phyloP scores from a whole-genome alignment of 2,329 filamentous ascomycete species.

The Corinectria fuckeliana region DNA sequence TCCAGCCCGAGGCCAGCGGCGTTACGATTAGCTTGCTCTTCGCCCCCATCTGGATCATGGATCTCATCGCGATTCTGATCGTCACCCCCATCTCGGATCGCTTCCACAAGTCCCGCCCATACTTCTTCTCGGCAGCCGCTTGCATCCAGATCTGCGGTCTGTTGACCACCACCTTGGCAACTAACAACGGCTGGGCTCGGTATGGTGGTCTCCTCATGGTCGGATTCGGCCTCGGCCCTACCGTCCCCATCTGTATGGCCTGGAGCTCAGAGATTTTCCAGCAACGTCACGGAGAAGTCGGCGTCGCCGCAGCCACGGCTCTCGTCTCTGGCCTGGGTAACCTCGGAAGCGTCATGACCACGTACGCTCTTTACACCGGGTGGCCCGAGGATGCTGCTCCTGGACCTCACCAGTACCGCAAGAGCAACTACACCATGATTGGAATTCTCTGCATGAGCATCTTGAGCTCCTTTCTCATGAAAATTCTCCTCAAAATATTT shows the following conservation, averaged over 20 bases:
- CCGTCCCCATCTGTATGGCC: slow-evolving; percentile 91
- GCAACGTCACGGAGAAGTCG: slow-evolving; percentile 85
- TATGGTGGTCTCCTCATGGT: slow-evolving; percentile 91
- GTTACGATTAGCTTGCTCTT: slow-evolving; percentile 83
- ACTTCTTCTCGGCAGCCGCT: slow-evolving; percentile 81
- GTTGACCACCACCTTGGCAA: slow-evolving; percentile 78
- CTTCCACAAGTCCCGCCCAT: slow-evolving; percentile 78
- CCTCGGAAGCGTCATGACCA: slow-evolving; percentile 83
- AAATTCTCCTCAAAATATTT: slow-evolving; percentile 65
- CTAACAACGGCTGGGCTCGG: slow-evolving; percentile 75
- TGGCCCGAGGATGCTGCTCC: slow-evolving; percentile 78
- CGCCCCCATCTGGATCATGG: slow-evolving; percentile 94
- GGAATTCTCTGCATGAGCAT: slow-evolving; percentile 84
- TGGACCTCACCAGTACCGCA: slow-evolving; percentile 75
- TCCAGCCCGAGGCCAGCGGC: slow-evolving; percentile 74
- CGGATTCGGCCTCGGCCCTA: slow-evolving; percentile 88
- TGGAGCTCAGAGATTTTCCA: slow-evolving; percentile 94
- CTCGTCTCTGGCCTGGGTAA: slow-evolving; percentile 89
- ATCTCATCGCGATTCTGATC: slow-evolving; percentile 84
- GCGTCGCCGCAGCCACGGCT: slow-evolving; percentile 84
- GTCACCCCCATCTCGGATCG: slow-evolving; percentile 87
- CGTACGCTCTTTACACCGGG: slow-evolving; percentile 86
- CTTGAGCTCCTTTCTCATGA: slow-evolving; percentile 72
- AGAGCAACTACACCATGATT: slow-evolving; percentile 88
- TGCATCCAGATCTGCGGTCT: slow-evolving; percentile 84